Evolutionary conservation across 1,284 basidiomycete species (phyloP).

Genomic region (Ganoderma resinaceum): DNA sequence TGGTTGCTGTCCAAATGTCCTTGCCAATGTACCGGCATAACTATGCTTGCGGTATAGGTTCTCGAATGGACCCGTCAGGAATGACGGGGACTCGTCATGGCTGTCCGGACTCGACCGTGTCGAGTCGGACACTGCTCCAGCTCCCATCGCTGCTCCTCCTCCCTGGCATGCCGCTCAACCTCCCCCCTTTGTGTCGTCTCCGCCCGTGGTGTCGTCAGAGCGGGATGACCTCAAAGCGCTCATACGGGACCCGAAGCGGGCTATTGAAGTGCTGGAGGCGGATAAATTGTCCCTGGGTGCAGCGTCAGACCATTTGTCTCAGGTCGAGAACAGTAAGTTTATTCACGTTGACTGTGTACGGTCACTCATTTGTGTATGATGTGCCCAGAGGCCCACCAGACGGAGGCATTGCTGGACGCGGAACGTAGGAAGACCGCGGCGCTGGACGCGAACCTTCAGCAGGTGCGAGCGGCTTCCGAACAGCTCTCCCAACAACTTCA

Average conservation of each 20-base stretch:
- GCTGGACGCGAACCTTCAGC: constrained; percentile 27
- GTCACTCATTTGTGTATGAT: neutral
- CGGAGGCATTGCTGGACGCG: constrained; percentile 34
- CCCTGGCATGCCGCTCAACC: constrained; percentile 27
- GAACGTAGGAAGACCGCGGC: constrained; percentile 28
- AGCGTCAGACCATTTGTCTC: constrained; percentile 43
- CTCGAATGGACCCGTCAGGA: constrained; percentile 28
- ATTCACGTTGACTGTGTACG: constrained; percentile 1
- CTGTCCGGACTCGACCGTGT: constrained; percentile 62
- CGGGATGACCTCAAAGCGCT: constrained; percentile 42
- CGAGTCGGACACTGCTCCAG: constrained; percentile 39
- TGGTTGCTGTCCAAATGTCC: neutral
- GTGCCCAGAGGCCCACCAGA: constrained; percentile 35
- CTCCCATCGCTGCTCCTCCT: constrained; percentile 35
- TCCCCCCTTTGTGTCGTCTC: constrained; percentile 20
- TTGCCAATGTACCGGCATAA: constrained; percentile 8
- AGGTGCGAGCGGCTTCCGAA: constrained; percentile 21
- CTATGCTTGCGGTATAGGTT: constrained; percentile 34
- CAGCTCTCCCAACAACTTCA: constrained; percentile 24
- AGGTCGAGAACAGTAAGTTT: constrained; percentile 55
- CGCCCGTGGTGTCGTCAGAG: constrained; percentile 29
- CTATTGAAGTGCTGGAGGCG: constrained; percentile 70
- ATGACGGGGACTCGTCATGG: constrained; percentile 55
- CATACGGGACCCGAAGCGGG: constrained; percentile 64
- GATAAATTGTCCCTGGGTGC: constrained; percentile 69